phyloP scores from a whole-genome alignment of 2,329 filamentous ascomycete genomes.

The Graphilbum fragrans region DNA sequence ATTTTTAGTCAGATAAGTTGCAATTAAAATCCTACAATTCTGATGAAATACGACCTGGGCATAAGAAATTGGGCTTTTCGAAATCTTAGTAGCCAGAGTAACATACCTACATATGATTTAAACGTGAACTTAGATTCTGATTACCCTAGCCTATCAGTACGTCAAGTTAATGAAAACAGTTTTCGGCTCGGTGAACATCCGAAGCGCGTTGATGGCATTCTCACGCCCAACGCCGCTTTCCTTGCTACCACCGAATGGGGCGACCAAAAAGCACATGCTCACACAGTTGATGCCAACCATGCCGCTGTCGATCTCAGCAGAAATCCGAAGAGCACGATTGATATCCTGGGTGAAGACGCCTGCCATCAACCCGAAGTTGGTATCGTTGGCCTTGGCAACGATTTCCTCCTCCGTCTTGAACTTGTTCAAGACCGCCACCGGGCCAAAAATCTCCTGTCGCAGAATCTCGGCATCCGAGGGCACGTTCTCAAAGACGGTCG shows the following conservation, averaged over 20 bases:
- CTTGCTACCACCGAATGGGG: conserved; percentile 34
- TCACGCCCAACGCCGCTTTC: conserved; percentile 45
- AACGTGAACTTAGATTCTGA: too few relatives aligned
- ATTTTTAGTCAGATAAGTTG: too few relatives aligned
- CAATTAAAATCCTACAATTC: too few relatives aligned
- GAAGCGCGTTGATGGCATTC: conserved; percentile 28
- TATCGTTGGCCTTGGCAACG: conserved; percentile 36
- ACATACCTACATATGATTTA: too few relatives aligned
- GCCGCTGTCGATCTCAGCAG: conserved; percentile 43
- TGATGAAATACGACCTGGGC: too few relatives aligned
- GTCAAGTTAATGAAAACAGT: conserved; percentile 15
- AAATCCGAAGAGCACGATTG: conserved; percentile 25
- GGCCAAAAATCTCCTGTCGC: conserved; percentile 46
- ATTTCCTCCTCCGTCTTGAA: conserved; percentile 41
- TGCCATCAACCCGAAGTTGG: conserved; percentile 40
- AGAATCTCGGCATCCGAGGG: conserved; percentile 16
- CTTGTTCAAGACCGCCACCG: conserved; percentile 39
- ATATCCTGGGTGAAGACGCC: conserved; percentile 45
- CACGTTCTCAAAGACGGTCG: conserved; percentile 11
- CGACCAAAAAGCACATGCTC: conserved; percentile 7
- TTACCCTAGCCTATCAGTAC: too few relatives aligned
- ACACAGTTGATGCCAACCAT: conserved; percentile 30
- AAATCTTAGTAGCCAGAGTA: too few relatives aligned
- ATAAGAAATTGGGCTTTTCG: too few relatives aligned
- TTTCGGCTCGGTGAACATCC: conserved; percentile 28